These are phyloP conservation scores for Botryotinia globosa DNA, from an alignment of 2,329 filamentous ascomycete species.

Conservation along the genomic window DNA sequence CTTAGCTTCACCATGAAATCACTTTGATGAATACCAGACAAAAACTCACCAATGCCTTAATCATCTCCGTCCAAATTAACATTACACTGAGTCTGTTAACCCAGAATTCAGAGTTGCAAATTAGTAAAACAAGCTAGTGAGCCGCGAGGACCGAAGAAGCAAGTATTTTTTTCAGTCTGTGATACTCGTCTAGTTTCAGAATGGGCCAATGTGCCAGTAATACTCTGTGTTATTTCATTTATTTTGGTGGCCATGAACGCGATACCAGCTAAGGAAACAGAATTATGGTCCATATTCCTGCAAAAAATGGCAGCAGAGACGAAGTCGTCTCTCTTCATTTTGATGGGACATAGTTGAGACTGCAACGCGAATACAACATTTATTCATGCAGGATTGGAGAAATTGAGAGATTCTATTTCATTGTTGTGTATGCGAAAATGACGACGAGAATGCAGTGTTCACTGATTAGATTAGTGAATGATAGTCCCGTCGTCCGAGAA, in stretches of 20 bases:
- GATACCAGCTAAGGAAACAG: background rate
- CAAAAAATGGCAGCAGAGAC: background rate
- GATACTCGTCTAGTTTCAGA: constrained; percentile 15
- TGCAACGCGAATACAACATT: background rate
- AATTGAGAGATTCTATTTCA: background rate
- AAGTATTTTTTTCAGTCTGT: background rate
- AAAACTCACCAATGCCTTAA: background rate
- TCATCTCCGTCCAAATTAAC: background rate
- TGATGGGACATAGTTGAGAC: background rate
- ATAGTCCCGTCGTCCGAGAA: background rate
- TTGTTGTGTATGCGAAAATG: background rate
- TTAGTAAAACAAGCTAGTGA: constrained; percentile 8
- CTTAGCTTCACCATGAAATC: background rate
- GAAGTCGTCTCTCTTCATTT: background rate
- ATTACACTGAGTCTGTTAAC: background rate
- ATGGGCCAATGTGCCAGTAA: background rate
- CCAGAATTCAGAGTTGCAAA: background rate
- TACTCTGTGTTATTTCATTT: background rate
- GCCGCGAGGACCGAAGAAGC: background rate
- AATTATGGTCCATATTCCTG: background rate
- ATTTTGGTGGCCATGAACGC: background rate
- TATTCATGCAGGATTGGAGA: background rate
- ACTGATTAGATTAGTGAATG: background rate
- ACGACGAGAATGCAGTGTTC: background rate
- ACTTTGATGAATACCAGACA: background rate